A percentile compares a stretch with the other conserved stretches of the same genome.
Conservation (phyloP, 768 basidiomycete species). For the Tricholoma hemisulphureum region DNA sequence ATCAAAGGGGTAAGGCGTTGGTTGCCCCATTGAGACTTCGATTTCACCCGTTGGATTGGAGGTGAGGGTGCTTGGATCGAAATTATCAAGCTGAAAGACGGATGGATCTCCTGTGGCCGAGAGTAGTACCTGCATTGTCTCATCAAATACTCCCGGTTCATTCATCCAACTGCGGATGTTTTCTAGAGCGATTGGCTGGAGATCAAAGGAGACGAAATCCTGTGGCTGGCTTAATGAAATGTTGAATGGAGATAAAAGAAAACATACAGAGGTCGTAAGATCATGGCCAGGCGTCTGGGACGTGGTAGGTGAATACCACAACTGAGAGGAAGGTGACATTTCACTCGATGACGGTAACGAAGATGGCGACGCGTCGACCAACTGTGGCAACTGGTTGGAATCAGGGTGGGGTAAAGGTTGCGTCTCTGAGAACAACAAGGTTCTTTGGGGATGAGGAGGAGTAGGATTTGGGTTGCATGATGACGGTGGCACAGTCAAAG, state of each 20-base stretch:
- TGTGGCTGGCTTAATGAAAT: constrained; percentile 5
- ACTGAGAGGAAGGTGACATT: not conserved
- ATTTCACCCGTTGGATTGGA: constrained; percentile 37
- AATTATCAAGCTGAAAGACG: constrained; percentile 35
- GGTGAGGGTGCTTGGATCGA: constrained; percentile 30
- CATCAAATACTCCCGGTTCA: constrained; percentile 8
- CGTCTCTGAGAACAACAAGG: not conserved
- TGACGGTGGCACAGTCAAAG: not conserved
- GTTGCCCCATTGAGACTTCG: constrained; percentile 34
- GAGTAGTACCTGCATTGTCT: constrained; percentile 30
- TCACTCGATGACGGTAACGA: not conserved
- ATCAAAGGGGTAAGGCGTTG: constrained; percentile 8
- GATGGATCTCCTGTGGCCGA: constrained; percentile 31
- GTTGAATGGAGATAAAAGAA: not conserved
- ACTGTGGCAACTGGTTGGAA: not conserved
- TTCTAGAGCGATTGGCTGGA: constrained; percentile 12
- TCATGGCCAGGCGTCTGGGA: not conserved
- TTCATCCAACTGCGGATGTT: constrained; percentile 9
- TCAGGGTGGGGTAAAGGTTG: not conserved
- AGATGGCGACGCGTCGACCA: not conserved
- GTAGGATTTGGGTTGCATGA: not conserved
- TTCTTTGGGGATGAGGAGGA: not conserved
- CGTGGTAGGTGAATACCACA: not conserved
- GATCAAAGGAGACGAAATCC: constrained; percentile 22
- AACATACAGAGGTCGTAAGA: not conserved